Conservation (phyloP, 257 asterid genomes). For the Solanum bukasovii region DNA sequence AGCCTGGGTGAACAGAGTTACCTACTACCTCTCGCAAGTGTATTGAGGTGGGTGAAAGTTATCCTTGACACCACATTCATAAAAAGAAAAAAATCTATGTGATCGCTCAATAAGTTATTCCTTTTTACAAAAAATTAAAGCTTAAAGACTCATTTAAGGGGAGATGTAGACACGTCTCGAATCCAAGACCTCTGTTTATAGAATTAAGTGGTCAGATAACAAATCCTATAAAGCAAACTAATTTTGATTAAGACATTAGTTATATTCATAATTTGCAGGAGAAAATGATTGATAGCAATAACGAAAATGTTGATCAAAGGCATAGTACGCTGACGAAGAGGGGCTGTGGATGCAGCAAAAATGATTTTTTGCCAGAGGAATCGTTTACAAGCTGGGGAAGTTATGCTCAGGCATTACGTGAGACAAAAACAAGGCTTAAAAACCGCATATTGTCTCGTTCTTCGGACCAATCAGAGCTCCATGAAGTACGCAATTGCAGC, state of each 20-base stretch:
- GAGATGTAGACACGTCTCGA: background rate
- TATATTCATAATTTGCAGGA: background rate
- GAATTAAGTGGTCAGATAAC: background rate
- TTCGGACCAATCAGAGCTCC: conserved; percentile 13
- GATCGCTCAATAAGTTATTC: no score
- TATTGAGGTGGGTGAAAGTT: no score
- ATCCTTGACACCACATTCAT: no score
- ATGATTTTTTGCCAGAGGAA: conserved; percentile 27
- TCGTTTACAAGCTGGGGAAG: conserved; percentile 24
- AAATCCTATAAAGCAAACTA: background rate
- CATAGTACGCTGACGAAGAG: conserved; percentile 3
- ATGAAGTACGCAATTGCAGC: conserved; percentile 12
- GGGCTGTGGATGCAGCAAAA: conserved; percentile 18
- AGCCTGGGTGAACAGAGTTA: background rate
- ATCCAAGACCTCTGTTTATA: background rate
- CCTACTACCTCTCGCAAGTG: no score
- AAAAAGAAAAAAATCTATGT: no score
- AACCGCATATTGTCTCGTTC: conserved; percentile 18
- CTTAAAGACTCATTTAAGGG: background rate
- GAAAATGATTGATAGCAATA: background rate
- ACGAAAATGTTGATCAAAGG: background rate
- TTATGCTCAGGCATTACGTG: conserved; percentile 15
- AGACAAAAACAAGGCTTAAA: conserved; percentile 12
- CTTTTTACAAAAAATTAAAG: background rate
- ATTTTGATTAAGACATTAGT: background rate